Base-by-base conservation (phyloP, 2,329 filamentous ascomycete genomes). In the Cladosporium colombiae region DNA sequence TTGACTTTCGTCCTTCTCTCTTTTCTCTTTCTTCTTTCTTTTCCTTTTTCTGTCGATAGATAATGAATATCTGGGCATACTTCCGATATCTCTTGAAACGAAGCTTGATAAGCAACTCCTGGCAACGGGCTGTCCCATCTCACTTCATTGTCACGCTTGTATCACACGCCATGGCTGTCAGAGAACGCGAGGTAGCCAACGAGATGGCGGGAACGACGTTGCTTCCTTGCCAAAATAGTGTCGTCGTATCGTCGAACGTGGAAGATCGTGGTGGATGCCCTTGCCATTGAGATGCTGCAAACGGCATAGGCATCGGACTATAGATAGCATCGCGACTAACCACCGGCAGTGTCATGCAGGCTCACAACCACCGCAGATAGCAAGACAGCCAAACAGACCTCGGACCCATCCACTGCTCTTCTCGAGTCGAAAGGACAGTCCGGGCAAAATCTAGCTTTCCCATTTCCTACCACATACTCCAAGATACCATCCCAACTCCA, bases 221-320 rank as follows among this genome's bases (percentile, higher is more conserved):
- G 18, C 35, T 16, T n/a, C 4, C 16, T 44, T 2, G 2, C 2
- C 5, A 44, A 3, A 44, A 44, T 7, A 44, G 37, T 16, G 18
- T 8, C 6, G 37, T 44, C 37, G 18, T 44, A 44, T 5, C 18
- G n/a, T n/a, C 37, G 16, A n/a, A 18, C 37, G 8, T 44, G 37
- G 16, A n/a, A 2, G 18, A 18, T 10, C 2, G 7, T 1, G 1
- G 2, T n/a, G 6, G 6, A 6, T 8, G 5, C 6, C n/a, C 37
- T n/a, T n/a, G 18, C 37, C 37, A n/a, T 44, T n/a, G 37, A 44
- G 37, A 44, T 44, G 37, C 37, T 2, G 37, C 37, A 44, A 6
- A n/a, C 10, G 10, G 16, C 35, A 16, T 18, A 18, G 16, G 18
- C 7, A n/a, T n/a, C n/a, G n/a, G n/a, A n/a, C n/a, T n/a, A n/a